Percentiles rank a stretch among this genome's conserved stretches.
These are phyloP conservation scores for Trapa bicornis DNA, from an alignment of 345 rosid genomes.

Conservation along the genomic window DNA sequence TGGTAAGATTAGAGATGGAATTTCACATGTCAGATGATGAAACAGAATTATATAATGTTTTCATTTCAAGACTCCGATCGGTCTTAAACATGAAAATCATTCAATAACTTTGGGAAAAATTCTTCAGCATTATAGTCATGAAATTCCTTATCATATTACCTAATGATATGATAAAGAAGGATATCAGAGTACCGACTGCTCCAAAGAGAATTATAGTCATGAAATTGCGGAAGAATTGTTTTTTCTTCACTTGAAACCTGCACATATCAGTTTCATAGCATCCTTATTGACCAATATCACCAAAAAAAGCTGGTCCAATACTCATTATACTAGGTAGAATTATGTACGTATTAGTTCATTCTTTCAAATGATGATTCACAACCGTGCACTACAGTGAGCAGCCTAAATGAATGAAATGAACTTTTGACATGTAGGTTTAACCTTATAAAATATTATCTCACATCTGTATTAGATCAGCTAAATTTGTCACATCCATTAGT, in stretches of 20 bases:
- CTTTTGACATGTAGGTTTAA: neutral
- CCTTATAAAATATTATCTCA: neutral
- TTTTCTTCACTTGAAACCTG: conserved; percentile 99
- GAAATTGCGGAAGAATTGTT: conserved; percentile 94
- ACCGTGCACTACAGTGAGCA: neutral
- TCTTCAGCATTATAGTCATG: neutral
- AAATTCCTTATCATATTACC: conserved; percentile 26
- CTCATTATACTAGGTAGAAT: neutral
- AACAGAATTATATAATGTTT: conserved; percentile 1
- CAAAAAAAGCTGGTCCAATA: neutral
- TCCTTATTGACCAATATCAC: neutral
- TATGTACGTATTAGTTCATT: neutral
- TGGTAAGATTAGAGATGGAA: neutral
- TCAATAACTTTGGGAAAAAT: neutral
- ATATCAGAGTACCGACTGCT: conserved; percentile 87
- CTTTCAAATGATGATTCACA: neutral
- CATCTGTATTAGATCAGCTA: neutral
- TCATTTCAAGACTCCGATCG: no score
- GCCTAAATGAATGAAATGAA: neutral
- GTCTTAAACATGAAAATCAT: neutral
- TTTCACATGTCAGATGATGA: neutral
- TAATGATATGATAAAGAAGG: conserved; percentile 58
- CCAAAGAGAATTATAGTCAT: conserved; percentile 91
- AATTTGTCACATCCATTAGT: neutral
- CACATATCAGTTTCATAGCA: neutral